Base-by-base conservation (phyloP, 352 stramenopile genomes). In the Globisporangium camurandrum region DNA sequence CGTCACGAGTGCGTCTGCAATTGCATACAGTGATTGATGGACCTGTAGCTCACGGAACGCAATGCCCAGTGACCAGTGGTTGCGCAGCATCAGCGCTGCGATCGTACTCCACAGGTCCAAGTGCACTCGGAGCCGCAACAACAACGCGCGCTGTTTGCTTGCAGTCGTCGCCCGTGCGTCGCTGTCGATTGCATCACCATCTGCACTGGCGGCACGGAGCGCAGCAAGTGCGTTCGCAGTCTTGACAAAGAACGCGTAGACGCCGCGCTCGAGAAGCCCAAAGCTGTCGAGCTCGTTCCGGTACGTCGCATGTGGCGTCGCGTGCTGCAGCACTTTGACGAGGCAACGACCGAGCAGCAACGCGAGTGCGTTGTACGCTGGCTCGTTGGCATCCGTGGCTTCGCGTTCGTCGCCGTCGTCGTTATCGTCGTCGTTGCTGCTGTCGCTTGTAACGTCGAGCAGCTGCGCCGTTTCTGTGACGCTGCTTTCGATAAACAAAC, bases 221-320 rank as follows among this genome's bases (percentile, higher is more conserved):
- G 46, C 51, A 19, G 39, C 64, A 9, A 86, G 49, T 1, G 56
- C 66, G 30, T 63, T 73, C 33, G 75, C 57, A 47, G 86, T 67
- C 37, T 81, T 71, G 11, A 67, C 56, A 20, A 90, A 48, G 44
- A 69, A 66, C 36, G 57, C 40, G 45, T 85, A 86, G 16, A 88
- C 43, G 1, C 73, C 77, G 28, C 77, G 61, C 36, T 92, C 80
- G 22, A 92, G 62, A 4, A 92, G 36, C 33, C 77, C 77, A 40
- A 75, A 82, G 1, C 59, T 54, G 24, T 75, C 70, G 10, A 92
- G 49, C 34, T 81, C 64, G 17, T 80, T 67, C 16, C 64, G 62
- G 51, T 73, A 86, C 3, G 45, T 62, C 2, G 48, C 26, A n/a
- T n/a, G n/a, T 4, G 68, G 28, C 19, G 54, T 64, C 7, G 69